Base-by-base conservation (phyloP, 345 rosid species). In the Nasturtium officinale region DNA sequence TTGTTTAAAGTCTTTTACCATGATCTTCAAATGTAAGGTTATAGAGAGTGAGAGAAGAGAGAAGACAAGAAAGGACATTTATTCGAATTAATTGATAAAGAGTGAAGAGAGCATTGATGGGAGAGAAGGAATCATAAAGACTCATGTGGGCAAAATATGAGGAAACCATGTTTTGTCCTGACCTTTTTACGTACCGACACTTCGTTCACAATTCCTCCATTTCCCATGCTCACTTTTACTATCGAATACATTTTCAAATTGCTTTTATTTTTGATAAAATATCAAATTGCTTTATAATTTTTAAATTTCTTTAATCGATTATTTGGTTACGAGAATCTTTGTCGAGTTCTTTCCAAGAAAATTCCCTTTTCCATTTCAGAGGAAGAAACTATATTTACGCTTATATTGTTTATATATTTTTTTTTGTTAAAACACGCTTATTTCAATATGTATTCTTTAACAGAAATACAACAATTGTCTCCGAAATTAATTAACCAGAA, bases 111-210 rank as follows among this genome's bases (percentile, higher is more conserved):
- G 38, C 73, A 67, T 75, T 67, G 54, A 66, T 65, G 77, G 30
- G 30, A 64, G 71, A 73, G 65, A 73, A 64, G 46, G 38, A 45
- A 32, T 73, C 58, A 58, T 64, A 30, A 46, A 65, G 66, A 52
- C 61, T 68, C 74, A 61, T 75, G 75, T 76, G 75, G 70, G 53
- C 71, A 53, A 76, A 69, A 76, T 54, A 76, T 76, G 74, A 61
- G 9, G 63, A 69, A 75, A 32, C 69, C 35, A 40, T 77, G 72
- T 77, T 77, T 77, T 77, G 76, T 76, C 71, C 38, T 63, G 57
- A 76, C 18, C 10, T 60, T 42, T 42, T 67, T 67, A 59, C 68
- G 69, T 75, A 59, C 74, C 70, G 79, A 68, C 79, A 75, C 33
- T 52, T 42, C 64, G 69, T 68, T 55, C 76, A 55, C 66, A 62